Evolutionary conservation across 495 filamentous ascomycete species (phyloP).

Genomic region (Tuber borchii): DNA sequence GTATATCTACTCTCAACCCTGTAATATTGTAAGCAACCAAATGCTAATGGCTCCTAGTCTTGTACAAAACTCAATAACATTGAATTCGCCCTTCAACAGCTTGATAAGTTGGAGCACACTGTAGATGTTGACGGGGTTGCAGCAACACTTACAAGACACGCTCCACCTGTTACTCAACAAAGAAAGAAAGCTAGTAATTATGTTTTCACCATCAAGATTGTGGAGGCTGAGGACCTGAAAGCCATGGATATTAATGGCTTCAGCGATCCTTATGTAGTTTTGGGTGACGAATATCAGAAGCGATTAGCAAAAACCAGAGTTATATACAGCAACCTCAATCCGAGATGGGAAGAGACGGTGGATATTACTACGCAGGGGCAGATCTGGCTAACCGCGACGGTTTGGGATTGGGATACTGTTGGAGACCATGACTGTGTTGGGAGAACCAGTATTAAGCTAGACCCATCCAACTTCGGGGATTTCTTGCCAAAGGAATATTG

Average conservation of each 20-base stretch:
- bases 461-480: constrained; percentile 90
- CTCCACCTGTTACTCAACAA: constrained; percentile 46
- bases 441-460: constrained; percentile 86
- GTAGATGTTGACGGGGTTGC: constrained; percentile 93
- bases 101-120: constrained; percentile 81
- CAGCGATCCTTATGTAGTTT: constrained; percentile 95
- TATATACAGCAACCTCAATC: constrained; percentile 84
- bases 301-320: constrained; percentile 92
- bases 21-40: constrained; percentile 5
- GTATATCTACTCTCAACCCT: constrained; percentile 47
- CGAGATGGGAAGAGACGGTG: constrained; percentile 93
- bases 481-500: constrained; percentile 90
- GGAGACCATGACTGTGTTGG: constrained; percentile 98
- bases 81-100: constrained; percentile 80
- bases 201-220: constrained; percentile 97
- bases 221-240: constrained; percentile 97
- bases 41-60: constrained; percentile 53
- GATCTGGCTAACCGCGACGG: constrained; percentile 88
- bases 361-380: constrained; percentile 91
- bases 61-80: constrained; percentile 97
- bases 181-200: constrained; percentile 58
- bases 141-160: constrained; percentile 63
- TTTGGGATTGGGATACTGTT: constrained; percentile 97
- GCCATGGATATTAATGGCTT: constrained; percentile 90
- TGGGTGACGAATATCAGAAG: constrained; percentile 96